Conservation (phyloP, 176 grass and related monocot genomes). For the Elymus sibiricus region DNA sequence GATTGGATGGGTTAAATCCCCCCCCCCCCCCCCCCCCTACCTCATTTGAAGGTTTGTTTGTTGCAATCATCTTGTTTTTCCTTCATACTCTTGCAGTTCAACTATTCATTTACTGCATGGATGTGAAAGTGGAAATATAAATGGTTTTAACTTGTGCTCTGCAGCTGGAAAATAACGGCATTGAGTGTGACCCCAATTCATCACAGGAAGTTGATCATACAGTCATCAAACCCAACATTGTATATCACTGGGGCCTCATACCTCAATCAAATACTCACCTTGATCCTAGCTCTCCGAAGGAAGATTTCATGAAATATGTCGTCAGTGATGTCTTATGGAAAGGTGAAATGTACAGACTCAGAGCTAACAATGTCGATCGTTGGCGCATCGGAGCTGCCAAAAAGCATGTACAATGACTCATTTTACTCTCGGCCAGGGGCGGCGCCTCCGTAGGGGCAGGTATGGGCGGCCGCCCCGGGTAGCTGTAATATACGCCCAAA, state of each 20-base stretch:
- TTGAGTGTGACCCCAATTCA: conserved; percentile 50
- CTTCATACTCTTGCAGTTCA: background rate
- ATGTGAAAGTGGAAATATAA: background rate
- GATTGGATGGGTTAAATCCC: too few relatives aligned
- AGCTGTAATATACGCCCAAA: too few relatives aligned
- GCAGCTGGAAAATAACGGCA: conserved; percentile 43
- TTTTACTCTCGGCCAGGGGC: too few relatives aligned
- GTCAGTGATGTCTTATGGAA: conserved; percentile 41
- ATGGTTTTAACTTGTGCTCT: background rate
- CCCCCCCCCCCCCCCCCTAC: too few relatives aligned
- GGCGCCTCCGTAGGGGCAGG: too few relatives aligned
- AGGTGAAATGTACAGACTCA: conserved; percentile 28
- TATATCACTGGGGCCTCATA: conserved; percentile 59
- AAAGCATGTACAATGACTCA: conserved; percentile 26
- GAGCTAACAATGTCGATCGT: conserved; percentile 40
- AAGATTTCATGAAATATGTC: conserved; percentile 54
- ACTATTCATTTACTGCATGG: background rate
- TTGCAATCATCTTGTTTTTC: background rate
- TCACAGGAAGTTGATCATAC: conserved; percentile 50
- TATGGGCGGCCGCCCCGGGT: too few relatives aligned
- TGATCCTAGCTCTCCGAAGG: conserved; percentile 5
- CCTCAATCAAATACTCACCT: conserved; percentile 5
- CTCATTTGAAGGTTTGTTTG: conserved; percentile 55
- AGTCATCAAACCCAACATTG: conserved; percentile 30
- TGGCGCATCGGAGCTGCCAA: conserved; percentile 43